A percentile compares a stretch with the other conserved stretches of the same genome.
Conservation (phyloP, 2,329 filamentous ascomycete species). For the Fusarium solani-melongenae region DNA sequence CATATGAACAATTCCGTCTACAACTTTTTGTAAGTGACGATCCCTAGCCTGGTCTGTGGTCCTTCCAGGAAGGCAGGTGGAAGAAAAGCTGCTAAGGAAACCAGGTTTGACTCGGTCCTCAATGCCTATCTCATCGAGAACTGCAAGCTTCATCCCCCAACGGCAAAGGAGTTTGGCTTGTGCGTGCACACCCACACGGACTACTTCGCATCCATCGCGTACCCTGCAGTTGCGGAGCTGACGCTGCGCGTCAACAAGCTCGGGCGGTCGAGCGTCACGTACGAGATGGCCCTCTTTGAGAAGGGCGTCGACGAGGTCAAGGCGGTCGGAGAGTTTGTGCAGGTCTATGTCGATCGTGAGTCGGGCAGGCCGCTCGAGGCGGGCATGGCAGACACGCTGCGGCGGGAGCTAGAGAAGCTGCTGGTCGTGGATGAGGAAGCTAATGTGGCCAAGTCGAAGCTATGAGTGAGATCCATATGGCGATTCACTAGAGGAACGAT, state of each 20-base stretch:
- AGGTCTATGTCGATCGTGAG: conserved; percentile 86
- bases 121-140: conserved; percentile 88
- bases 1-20: conserved; percentile 95
- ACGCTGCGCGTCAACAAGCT: conserved; percentile 85
- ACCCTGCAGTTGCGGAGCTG: conserved; percentile 84
- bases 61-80: neutral
- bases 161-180: conserved; percentile 79
- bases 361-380: conserved; percentile 73
- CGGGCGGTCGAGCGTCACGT: conserved; percentile 87
- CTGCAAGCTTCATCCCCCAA: conserved; percentile 78
- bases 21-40: conserved; percentile 71
- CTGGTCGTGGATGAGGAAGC: conserved; percentile 45
- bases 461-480: conserved; percentile 4
- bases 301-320: conserved; percentile 76
- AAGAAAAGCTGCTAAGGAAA: neutral
- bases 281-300: conserved; percentile 90
- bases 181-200: conserved; percentile 88
- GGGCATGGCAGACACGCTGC: conserved; percentile 72
- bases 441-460: conserved; percentile 18
- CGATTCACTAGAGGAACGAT: neutral
- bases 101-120: conserved; percentile 85
- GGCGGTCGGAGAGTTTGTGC: conserved; percentile 86
- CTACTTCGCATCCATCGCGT: conserved; percentile 84
- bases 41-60: neutral
- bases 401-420: conserved; percentile 68